Percentiles rank a stretch among this genome's conserved stretches.
Evolutionary conservation across 2,329 filamentous ascomycete genomes (phyloP).

Genomic region (Xylaria arbuscula): DNA sequence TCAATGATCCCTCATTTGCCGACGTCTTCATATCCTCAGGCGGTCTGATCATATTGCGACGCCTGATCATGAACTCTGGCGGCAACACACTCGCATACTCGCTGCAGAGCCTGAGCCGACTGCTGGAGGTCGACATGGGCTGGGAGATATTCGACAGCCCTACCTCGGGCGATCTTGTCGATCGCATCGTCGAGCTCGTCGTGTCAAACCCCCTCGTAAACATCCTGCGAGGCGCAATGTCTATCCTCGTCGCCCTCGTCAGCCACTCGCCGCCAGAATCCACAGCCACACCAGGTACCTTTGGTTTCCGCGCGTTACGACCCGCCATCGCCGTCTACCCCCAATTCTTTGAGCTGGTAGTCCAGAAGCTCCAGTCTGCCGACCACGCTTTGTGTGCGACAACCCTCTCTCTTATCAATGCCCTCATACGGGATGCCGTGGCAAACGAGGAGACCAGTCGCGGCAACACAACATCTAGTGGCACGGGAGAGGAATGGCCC

Average conservation of each 20-base stretch:
- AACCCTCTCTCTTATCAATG: slow-evolving; percentile 93
- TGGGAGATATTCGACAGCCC: slow-evolving; percentile 86
- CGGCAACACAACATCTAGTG: slow-evolving; percentile 50
- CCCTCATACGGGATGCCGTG: slow-evolving; percentile 90
- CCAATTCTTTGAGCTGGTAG: slow-evolving; percentile 93
- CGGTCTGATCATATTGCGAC: slow-evolving; percentile 82
- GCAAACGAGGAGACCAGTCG: slow-evolving; percentile 71
- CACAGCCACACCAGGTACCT: slow-evolving; percentile 66
- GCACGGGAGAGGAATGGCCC: slow-evolving; percentile 80
- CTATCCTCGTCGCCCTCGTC: slow-evolving; percentile 92
- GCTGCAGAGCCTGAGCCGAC: slow-evolving; percentile 84
- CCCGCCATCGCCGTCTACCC: slow-evolving; percentile 91
- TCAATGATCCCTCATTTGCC: slow-evolving; percentile 95
- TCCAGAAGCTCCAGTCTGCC: slow-evolving; percentile 89
- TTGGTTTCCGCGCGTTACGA: slow-evolving; percentile 91
- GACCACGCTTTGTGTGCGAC: slow-evolving; percentile 97
- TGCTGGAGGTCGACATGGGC: slow-evolving; percentile 96
- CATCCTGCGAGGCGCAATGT: slow-evolving; percentile 95
- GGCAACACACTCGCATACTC: slow-evolving; percentile 98
- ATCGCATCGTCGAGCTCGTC: slow-evolving; percentile 87
- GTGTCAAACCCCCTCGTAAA: slow-evolving; percentile 97
- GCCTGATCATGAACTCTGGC: slow-evolving; percentile 83
- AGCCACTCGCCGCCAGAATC: slow-evolving; percentile 74
- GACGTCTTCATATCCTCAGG: slow-evolving; percentile 95
- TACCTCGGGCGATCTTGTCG: slow-evolving; percentile 72